Conservation (phyloP, 257 asterid genomes). For the Henckelia pumila region DNA sequence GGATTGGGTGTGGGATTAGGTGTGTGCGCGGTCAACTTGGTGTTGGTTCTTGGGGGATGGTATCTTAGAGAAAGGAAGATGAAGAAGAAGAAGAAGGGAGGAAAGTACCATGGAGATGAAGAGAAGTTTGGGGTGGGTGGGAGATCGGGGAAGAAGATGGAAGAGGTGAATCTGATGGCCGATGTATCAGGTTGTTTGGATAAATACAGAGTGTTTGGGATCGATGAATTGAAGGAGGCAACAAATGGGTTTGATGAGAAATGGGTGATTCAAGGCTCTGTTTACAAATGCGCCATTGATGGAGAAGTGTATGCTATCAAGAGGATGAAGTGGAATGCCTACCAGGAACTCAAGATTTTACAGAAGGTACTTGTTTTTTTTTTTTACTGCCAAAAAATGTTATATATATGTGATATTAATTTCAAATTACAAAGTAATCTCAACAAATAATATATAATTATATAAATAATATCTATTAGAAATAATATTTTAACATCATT, state of each 20-base stretch:
- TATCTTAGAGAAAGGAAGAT: slow-evolving; percentile 36
- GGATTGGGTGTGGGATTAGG: slow-evolving; percentile 72
- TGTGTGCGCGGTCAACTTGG: slow-evolving; percentile 40
- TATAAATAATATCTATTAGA: too few species aligned
- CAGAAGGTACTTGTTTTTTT: slow-evolving; percentile 62
- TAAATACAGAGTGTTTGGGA: slow-evolving; percentile 73
- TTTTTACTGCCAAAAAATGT: too few species aligned
- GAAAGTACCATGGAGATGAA: slow-evolving; percentile 31
- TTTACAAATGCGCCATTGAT: slow-evolving; percentile 63
- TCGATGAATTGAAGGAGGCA: slow-evolving; percentile 67
- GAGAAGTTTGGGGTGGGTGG: too few species aligned
- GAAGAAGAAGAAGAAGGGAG: slow-evolving; percentile 31
- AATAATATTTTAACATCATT: too few species aligned
- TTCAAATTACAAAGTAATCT: too few species aligned
- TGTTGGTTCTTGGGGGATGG: slow-evolving; percentile 45
- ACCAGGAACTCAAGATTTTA: slow-evolving; percentile 88
- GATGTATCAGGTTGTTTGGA: slow-evolving; percentile 93
- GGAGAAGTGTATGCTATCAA: slow-evolving; percentile 82
- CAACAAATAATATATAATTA: too few species aligned
- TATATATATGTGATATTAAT: too few species aligned
- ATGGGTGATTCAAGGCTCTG: slow-evolving; percentile 75
- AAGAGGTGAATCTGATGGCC: slow-evolving; percentile 65
- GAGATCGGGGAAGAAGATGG: slow-evolving; percentile 54
- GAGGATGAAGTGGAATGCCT: slow-evolving; percentile 99
- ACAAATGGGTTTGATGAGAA: slow-evolving; percentile 69